phyloP scores from a whole-genome alignment of 495 filamentous ascomycete genomes.

The Trichoderma virens region DNA sequence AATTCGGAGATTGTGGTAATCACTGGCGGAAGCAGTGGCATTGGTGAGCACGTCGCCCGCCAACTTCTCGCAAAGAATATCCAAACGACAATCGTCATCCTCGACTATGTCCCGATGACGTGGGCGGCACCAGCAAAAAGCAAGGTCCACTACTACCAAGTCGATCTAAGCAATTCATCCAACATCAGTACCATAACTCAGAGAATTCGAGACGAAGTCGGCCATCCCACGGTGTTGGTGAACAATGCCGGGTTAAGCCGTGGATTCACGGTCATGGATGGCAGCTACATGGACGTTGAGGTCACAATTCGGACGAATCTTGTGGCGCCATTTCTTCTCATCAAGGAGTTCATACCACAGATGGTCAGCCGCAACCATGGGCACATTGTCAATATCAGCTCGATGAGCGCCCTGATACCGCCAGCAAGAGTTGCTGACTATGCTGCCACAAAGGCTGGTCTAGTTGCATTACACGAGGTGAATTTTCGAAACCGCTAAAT shows the following conservation, averaged over 20 bases:
- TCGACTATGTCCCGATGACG: constrained; percentile 32
- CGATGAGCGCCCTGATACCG: constrained; percentile 46
- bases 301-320: constrained; percentile 34
- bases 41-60: constrained; percentile 45
- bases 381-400: constrained; percentile 50
- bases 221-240: constrained; percentile 46
- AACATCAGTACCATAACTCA: constrained; percentile 36
- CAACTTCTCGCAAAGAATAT: constrained; percentile 38
- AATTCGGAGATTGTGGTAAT: constrained; percentile 44
- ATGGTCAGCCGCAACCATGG: constrained; percentile 55
- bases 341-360: constrained; percentile 49
- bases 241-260: constrained; percentile 55
- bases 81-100: constrained; percentile 36
- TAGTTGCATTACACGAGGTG: constrained; percentile 47
- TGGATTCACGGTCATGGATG: constrained; percentile 43
- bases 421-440: constrained; percentile 48
- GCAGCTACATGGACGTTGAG: constrained; percentile 54
- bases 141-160: constrained; percentile 15
- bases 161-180: background rate
- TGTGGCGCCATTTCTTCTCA: no score
- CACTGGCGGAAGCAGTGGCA: constrained; percentile 51
- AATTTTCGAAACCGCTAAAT: no score
- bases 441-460: constrained; percentile 48
- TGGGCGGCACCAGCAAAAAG: constrained; percentile 10
- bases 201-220: constrained; percentile 39